Evolutionary conservation across 2,329 filamentous ascomycete species (phyloP), one percentile per base, ranked within the genome.

Genomic region (Verticillium tricorpus): DNA sequence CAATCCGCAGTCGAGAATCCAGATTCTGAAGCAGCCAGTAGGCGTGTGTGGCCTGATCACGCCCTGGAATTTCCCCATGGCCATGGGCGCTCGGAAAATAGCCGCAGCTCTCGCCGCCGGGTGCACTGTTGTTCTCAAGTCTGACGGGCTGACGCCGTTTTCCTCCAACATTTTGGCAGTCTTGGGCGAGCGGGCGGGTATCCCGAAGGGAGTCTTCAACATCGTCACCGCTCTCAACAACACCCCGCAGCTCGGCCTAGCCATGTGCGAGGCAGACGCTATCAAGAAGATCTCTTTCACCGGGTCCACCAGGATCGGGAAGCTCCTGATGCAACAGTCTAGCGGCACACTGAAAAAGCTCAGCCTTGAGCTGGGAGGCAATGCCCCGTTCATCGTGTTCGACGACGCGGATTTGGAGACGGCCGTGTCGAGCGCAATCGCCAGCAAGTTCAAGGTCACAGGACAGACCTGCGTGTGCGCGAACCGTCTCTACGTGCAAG

Each of bases 391-490:
- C 73, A 91, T 92, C 65, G 88, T 92, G 39, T 92, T 92, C 68
- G 88, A 92, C 67, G 89, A 92, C 69, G 85, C 89, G 14, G 87
- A 92, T 69, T 76, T 92, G 12, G 88, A 91, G 56, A 74, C 76
- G 11, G 89, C 89, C 2, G 87, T 92, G 1, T 79, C 86, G 0
- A 94, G 93, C 31, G 93, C 92, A 57, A 85, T 97, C 60, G 80
- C 88, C 22, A 93, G 86, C 71, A 98, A 98, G 76, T 98, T 97
- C 86, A 90, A 94, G 59, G 92, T 89, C 37, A 96, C 91, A 0
- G 94, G 94, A 40, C 94, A 98, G 81, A 97, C 94, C 0, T 98
- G 94, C 74, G 93, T 98, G 19, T 93, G 90, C 70, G 90, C 91
- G 31, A 95, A 96, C 79, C 83, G 92, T 28, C 85, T 96, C 66